phyloP scores from a whole-genome alignment of 2,329 filamentous ascomycete species.

The Mollisia scopiformis region DNA sequence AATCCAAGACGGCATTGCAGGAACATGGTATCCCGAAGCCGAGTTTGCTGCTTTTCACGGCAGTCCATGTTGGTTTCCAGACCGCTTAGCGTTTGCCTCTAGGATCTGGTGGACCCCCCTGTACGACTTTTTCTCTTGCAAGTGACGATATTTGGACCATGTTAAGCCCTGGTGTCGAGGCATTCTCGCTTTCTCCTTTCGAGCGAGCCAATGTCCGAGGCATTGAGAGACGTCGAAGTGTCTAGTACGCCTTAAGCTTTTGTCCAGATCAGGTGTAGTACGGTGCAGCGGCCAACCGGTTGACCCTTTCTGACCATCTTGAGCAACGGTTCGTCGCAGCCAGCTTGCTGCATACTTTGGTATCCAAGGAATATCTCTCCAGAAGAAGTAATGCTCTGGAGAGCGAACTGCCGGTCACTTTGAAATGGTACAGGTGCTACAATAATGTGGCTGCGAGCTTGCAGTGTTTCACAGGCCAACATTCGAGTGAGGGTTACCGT shows the following conservation, averaged over 20 bases:
- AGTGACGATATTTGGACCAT: background rate
- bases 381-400: background rate
- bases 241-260: background rate
- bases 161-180: background rate
- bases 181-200: background rate
- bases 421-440: background rate
- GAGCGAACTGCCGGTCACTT: conserved; percentile 4
- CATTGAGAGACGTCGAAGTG: background rate
- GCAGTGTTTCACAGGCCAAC: conserved; percentile 1
- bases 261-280: background rate
- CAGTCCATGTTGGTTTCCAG: background rate
- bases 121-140: background rate
- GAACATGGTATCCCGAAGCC: background rate
- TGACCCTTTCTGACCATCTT: conserved; percentile 9
- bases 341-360: conserved; percentile 5
- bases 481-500: conserved; percentile 4
- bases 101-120: background rate
- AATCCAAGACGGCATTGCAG: background rate
- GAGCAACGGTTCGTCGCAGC: conserved; percentile 17
- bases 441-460: conserved; percentile 1
- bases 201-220: background rate
- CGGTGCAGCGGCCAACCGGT: background rate
- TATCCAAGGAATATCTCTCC: conserved; percentile 11
- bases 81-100: background rate
- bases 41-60: background rate